phyloP scores from a whole-genome alignment of 1,284 basidiomycete species.

The Heimioporus retisporus region DNA sequence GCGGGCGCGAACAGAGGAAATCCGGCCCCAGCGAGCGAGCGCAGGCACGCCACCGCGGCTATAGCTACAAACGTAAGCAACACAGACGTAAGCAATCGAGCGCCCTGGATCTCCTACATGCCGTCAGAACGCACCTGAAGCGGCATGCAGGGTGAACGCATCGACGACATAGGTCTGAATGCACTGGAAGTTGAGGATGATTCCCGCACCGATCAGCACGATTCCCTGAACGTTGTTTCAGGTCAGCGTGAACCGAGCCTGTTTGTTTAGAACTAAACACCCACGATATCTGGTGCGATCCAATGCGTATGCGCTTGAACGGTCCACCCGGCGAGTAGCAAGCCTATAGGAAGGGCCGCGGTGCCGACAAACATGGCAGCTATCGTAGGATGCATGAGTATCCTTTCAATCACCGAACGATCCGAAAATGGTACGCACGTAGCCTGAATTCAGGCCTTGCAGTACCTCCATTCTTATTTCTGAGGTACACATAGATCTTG shows the following conservation, averaged over 20 bases:
- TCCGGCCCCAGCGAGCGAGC: slow-evolving; percentile 70
- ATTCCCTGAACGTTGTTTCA: slow-evolving; percentile 57
- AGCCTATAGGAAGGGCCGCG: slow-evolving; percentile 64
- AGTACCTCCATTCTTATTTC: slow-evolving; percentile 52
- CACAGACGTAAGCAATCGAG: too few relatives aligned
- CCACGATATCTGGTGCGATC: slow-evolving; percentile 75
- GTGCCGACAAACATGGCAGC: slow-evolving; percentile 71
- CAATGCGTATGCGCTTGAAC: slow-evolving; percentile 66
- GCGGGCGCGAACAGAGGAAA: slow-evolving; percentile 76
- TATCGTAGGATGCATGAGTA: slow-evolving; percentile 33
- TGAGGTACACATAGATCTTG: slow-evolving; percentile 55
- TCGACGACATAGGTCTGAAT: slow-evolving; percentile 67
- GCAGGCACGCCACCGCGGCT: slow-evolving; percentile 60
- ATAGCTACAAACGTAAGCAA: too few relatives aligned
- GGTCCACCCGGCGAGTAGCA: slow-evolving; percentile 76
- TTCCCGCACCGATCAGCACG: slow-evolving; percentile 53
- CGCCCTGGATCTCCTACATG: too few relatives aligned
- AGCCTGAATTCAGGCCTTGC: slow-evolving; percentile 61
- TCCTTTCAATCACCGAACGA: neutral
- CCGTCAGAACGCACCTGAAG: slow-evolving; percentile 49
- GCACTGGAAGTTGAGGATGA: slow-evolving; percentile 56
- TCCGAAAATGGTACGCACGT: slow-evolving; percentile 28
- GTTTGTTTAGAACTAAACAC: too few relatives aligned
- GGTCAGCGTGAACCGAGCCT: too few relatives aligned
- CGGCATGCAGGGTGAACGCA: slow-evolving; percentile 64